phyloP scores from a whole-genome alignment of 2,329 filamentous ascomycete species.

The Nakataea oryzae region DNA sequence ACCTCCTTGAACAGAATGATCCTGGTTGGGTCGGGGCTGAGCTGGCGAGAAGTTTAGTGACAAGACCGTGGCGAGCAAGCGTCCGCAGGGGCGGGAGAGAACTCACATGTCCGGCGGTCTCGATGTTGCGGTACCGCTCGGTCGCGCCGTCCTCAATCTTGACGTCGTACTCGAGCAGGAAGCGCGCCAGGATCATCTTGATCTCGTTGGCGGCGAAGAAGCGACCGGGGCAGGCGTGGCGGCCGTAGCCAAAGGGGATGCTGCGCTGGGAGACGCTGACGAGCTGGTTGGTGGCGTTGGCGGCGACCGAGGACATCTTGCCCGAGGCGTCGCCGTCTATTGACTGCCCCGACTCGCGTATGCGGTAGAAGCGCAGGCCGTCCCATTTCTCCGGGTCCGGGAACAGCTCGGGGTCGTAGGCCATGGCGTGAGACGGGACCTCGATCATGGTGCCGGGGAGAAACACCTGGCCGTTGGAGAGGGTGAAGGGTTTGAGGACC shows the following conservation, averaged over 20 bases:
- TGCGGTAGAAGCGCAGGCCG: slow-evolving; percentile 25
- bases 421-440: slow-evolving; percentile 24
- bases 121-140: slow-evolving; percentile 15
- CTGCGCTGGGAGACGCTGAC: slow-evolving; percentile 21
- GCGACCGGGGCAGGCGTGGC: slow-evolving; percentile 26
- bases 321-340: neutral
- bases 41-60: neutral
- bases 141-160: slow-evolving; percentile 12
- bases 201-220: slow-evolving; percentile 27
- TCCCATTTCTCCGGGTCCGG: slow-evolving; percentile 25
- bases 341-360: slow-evolving; percentile 14
- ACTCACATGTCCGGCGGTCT: slow-evolving; percentile 9
- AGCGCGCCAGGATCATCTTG: slow-evolving; percentile 21
- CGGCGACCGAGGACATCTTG: slow-evolving; percentile 13
- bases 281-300: slow-evolving; percentile 26
- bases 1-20: slow-evolving; percentile 1
- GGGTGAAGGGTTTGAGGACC: slow-evolving; percentile 36
- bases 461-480: slow-evolving; percentile 42
- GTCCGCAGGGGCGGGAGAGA: neutral
- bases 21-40: neutral
- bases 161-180: slow-evolving; percentile 19
- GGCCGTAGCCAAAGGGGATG: slow-evolving; percentile 27
- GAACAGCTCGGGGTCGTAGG: slow-evolving; percentile 24
- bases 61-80: neutral
- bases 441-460: slow-evolving; percentile 32